These are phyloP conservation scores for Calamus simplicifolius DNA, from an alignment of 176 grass and related monocot species.

Conservation along the genomic window DNA sequence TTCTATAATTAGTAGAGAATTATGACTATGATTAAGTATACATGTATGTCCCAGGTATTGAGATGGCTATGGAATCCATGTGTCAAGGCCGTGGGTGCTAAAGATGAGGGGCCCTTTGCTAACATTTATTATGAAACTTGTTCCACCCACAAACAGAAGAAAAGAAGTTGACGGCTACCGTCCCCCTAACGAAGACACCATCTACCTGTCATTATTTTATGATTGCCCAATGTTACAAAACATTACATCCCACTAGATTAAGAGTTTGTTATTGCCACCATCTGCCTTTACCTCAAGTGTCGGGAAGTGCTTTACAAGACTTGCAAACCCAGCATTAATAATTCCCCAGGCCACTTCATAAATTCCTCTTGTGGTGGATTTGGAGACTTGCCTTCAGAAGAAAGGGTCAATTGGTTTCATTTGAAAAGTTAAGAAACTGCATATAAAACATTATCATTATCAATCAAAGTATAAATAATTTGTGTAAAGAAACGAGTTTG, in stretches of 20 bases:
- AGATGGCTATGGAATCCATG: too few species aligned
- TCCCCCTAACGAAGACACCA: conserved; percentile 61
- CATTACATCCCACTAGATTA: conserved; percentile 18
- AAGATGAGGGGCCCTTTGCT: background rate
- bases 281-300: too few species aligned
- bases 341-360: too few species aligned
- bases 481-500: too few species aligned
- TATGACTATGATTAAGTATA: too few species aligned
- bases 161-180: conserved; percentile 39
- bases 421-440: conserved; percentile 2
- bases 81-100: background rate
- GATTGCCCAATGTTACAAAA: conserved; percentile 27
- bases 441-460: too few species aligned
- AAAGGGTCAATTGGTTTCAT: conserved; percentile 24
- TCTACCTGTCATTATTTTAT: conserved; percentile 49
- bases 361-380: background rate
- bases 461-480: too few species aligned
- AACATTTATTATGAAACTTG: conserved; percentile 24
- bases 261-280: too few species aligned
- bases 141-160: conserved; percentile 43
- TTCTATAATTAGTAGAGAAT: too few species aligned
- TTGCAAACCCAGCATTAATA: too few species aligned
- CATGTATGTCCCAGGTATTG: too few species aligned
- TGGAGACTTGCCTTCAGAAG: conserved; percentile 14
- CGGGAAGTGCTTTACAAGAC: too few species aligned